Percentiles rank a stretch among this genome's conserved stretches.
Conservation (phyloP, 2,329 filamentous ascomycete species). For the Paraphoma chrysanthemicola region DNA sequence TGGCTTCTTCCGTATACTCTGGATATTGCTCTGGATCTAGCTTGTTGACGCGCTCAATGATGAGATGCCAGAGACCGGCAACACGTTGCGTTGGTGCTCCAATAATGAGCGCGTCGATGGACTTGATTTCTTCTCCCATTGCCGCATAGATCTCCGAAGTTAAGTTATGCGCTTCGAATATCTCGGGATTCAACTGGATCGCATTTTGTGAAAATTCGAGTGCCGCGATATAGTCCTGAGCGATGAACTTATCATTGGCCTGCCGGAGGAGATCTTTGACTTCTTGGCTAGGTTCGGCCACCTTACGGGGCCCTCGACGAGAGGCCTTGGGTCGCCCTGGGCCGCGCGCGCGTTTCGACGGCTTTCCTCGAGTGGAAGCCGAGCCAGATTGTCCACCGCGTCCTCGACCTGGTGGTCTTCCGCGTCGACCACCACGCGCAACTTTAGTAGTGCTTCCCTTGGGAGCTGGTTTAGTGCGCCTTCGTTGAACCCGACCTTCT, state of each 20-base stretch:
- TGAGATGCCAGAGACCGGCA: conserved; percentile 63
- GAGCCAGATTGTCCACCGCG: conserved; percentile 28
- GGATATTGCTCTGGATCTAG: conserved; percentile 48
- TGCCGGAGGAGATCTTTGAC: conserved; percentile 72
- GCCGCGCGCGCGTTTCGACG: conserved; percentile 13
- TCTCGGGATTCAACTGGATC: conserved; percentile 63
- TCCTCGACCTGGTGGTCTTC: conserved; percentile 32
- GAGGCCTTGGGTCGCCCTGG: conserved; percentile 36
- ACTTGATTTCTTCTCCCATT: conserved; percentile 63
- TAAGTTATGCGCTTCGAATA: conserved; percentile 67
- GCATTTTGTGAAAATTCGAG: conserved; percentile 42
- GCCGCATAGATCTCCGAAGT: conserved; percentile 65
- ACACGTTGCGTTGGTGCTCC: conserved; percentile 66
- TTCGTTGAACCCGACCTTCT: conserved; percentile 26
- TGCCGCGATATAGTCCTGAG: conserved; percentile 63
- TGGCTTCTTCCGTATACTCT: conserved; percentile 33
- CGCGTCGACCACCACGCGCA: conserved; percentile 23
- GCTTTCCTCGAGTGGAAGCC: conserved; percentile 27
- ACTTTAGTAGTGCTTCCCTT: conserved; percentile 9
- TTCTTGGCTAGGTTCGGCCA: conserved; percentile 72
- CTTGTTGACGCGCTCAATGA: conserved; percentile 61
- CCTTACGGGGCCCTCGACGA: conserved; percentile 57
- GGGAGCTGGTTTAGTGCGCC: conserved; percentile 16
- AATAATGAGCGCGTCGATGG: conserved; percentile 62
- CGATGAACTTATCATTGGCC: conserved; percentile 73